phyloP scores from a whole-genome alignment of 164 flowering plant genomes.

The Hamamelis virginiana region DNA sequence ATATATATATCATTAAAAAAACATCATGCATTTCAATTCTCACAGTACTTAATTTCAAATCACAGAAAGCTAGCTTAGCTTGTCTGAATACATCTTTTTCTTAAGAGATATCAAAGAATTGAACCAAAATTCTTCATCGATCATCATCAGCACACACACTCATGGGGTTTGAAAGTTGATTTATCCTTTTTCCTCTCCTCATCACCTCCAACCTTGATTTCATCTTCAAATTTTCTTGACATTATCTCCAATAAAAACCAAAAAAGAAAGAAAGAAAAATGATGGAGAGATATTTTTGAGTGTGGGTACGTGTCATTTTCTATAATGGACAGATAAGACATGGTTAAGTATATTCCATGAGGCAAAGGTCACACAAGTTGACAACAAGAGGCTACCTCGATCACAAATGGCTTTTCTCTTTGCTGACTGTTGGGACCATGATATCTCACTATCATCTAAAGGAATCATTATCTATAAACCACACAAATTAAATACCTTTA shows the following conservation, averaged over 20 bases:
- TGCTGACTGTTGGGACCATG: conserved; percentile 20
- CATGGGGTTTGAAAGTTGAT: not conserved
- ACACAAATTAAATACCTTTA: conserved; percentile 5
- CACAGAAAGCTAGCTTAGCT: not conserved
- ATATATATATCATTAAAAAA: too few species aligned
- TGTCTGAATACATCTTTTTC: not conserved
- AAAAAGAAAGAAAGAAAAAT: too few species aligned
- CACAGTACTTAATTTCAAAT: too few species aligned
- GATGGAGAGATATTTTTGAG: conserved; percentile 8
- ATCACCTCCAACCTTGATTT: not conserved
- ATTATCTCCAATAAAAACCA: too few species aligned
- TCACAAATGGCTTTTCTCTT: conserved; percentile 22
- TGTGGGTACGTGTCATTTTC: conserved; percentile 25
- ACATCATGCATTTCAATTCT: too few species aligned
- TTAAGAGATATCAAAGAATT: too few species aligned
- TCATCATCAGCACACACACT: not conserved
- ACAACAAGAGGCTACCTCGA: conserved; percentile 33
- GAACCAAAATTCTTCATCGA: too few species aligned
- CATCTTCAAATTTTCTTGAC: not conserved
- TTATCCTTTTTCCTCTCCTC: not conserved
- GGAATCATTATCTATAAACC: conserved; percentile 31
- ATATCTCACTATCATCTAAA: conserved; percentile 1
- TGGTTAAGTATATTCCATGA: conserved; percentile 24
- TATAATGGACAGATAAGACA: conserved; percentile 15
- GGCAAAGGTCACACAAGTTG: conserved; percentile 19